A percentile compares a stretch with the other conserved stretches of the same genome.
phyloP scores from a whole-genome alignment of 2,329 filamentous ascomycete species.

The Xylariaceae sp. region DNA sequence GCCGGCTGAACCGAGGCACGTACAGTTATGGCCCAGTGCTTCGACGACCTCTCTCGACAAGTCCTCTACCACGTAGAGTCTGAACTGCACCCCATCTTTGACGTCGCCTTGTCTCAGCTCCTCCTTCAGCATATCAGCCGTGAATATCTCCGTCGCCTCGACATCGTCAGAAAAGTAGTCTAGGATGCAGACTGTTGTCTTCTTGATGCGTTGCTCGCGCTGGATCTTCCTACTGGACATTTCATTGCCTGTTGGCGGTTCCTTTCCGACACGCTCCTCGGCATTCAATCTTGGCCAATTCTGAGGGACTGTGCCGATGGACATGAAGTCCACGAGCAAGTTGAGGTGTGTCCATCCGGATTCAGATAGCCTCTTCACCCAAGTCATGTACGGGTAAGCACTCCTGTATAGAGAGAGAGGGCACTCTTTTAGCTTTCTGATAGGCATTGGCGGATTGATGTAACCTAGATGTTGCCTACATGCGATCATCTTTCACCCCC shows the following conservation, averaged over 20 bases:
- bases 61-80: constrained; percentile 19
- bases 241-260: background rate
- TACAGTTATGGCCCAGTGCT: constrained; percentile 14
- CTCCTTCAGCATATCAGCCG: constrained; percentile 1
- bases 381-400: constrained; percentile 9
- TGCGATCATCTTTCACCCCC: constrained; percentile 1
- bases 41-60: constrained; percentile 20
- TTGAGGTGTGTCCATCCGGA: constrained; percentile 15
- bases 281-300: constrained; percentile 11
- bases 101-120: background rate
- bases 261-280: background rate
- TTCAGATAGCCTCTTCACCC: constrained; percentile 11
- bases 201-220: constrained; percentile 7
- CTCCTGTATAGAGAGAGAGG: background rate
- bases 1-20: no score
- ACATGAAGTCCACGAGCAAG: constrained; percentile 19
- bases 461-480: no score
- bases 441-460: no score
- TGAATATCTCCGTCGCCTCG: constrained; percentile 1
- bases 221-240: constrained; percentile 1
- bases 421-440: no score
- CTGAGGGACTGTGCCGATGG: constrained; percentile 17
- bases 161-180: constrained; percentile 12
- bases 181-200: constrained; percentile 13
- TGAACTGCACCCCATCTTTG: constrained; percentile 7